Base-by-base conservation (phyloP, 768 basidiomycete species). In the Leccinum arenicola region DNA sequence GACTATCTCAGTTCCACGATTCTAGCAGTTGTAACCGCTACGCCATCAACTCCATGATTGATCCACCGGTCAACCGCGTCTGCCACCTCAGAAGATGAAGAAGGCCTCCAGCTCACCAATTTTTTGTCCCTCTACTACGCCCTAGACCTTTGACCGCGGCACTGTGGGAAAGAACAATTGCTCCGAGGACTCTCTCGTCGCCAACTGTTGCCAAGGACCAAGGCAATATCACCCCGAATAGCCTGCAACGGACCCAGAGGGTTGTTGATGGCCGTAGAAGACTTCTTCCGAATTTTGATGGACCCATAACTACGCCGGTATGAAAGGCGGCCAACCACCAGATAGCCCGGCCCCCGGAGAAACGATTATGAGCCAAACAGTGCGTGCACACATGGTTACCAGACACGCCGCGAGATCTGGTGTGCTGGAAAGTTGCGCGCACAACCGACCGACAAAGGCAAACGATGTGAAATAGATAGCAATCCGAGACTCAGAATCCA, bases 41-140 rank as follows among this genome's bases (percentile, higher is more conserved):
- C 55, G 57, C 52, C 29, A 59, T 31, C 21, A 11, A 54, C 33
- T 27, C 31, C 52, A 60, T 57, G 55, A 63, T 59, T 51, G 63
- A 36, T 55, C 23, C n/a, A 43, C 40, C 15, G 40, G 40, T 43
- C 43, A 19, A 45, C 9, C 5, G 43, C 21, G 14, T 21, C 6
- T 23, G 15, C 52, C 23, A 29, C 23, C 25, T 54, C 38, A 14
- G n/a, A 27, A 27, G 25, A 3, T 6, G 10, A 25, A 54, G 11
- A 40, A 40, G 38, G 17, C 21, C 35, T 54, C 33, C 3, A 40
- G 38, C 38, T 15, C 8, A 1, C 40, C 40, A 10, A 43, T 48
- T 23, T 49, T 25, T 38, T 4, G 3, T 29, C 35, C 27, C 51
- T 31, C 5, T 43, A 14, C 31, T 31, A 33, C 40, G 4, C 50